These are phyloP conservation scores for Podaxis sp. DNA, from an alignment of 768 basidiomycete genomes.

Conservation along the genomic window DNA sequence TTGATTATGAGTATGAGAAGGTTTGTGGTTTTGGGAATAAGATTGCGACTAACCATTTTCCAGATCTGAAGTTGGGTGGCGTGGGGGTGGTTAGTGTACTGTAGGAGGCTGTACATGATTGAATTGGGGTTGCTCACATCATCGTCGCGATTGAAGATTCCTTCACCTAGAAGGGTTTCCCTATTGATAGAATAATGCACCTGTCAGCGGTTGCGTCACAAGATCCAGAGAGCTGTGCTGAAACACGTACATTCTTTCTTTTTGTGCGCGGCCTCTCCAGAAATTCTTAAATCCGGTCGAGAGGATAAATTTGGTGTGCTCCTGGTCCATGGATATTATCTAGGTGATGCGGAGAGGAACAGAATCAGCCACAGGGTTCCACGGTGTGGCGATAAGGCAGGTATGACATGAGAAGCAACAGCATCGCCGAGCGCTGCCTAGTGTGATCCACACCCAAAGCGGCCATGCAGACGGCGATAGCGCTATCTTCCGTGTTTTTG, in stretches of 20 bases:
- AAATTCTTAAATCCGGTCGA: constrained; percentile 68
- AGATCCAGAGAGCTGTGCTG: not conserved
- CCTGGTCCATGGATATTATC: constrained; percentile 77
- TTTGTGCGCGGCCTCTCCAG: constrained; percentile 63
- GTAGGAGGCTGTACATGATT: constrained; percentile 7
- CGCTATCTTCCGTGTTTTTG: not conserved
- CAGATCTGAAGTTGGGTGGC: constrained; percentile 41
- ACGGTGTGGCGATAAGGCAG: constrained; percentile 10
- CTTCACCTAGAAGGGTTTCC: constrained; percentile 67
- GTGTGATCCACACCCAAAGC: constrained; percentile 12
- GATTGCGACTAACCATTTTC: constrained; percentile 52
- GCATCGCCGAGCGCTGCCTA: not conserved
- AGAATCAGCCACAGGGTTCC: constrained; percentile 10
- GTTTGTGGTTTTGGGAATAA: not conserved
- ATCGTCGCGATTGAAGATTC: constrained; percentile 79
- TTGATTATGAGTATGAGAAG: not conserved
- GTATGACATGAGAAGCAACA: constrained; percentile 4
- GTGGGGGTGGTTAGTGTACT: not conserved
- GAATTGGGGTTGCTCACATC: constrained; percentile 39
- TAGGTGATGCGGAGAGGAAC: constrained; percentile 26
- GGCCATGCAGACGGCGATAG: not conserved
- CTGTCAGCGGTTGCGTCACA: not conserved
- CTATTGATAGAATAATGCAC: constrained; percentile 23
- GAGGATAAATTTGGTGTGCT: constrained; percentile 63
- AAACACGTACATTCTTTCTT: constrained; percentile 60